A percentile compares a stretch with the other conserved stretches of the same genome.
phyloP scores from a whole-genome alignment of 73 alveolate species.

The Paramecium pentaurelia region DNA sequence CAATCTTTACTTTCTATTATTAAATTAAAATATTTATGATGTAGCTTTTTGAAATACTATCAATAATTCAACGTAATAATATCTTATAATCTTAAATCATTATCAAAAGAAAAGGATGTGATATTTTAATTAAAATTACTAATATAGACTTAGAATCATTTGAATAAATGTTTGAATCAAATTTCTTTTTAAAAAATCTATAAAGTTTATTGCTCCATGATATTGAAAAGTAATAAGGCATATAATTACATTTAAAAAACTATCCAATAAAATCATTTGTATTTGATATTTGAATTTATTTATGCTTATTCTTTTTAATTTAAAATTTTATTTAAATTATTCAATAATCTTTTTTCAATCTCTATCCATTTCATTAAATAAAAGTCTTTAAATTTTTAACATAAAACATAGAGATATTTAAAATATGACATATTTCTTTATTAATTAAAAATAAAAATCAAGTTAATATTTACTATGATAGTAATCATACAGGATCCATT shows the following conservation, averaged over 20 bases:
- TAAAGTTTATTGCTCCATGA: not conserved
- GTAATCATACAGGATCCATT: no score
- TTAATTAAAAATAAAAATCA: no score
- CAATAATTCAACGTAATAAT: not conserved
- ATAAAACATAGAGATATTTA: no score
- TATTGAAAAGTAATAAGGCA: not conserved
- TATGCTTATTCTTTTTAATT: not conserved
- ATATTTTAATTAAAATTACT: not conserved
- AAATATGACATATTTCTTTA: no score
- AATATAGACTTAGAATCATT: not conserved
- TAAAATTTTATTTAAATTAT: no score
- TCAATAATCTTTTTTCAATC: no score
- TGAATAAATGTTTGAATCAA: not conserved
- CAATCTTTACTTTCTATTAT: not conserved
- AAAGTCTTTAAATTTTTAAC: no score
- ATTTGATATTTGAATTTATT: not conserved
- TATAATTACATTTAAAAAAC: not conserved
- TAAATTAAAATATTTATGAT: not conserved
- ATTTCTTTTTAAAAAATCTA: not conserved
- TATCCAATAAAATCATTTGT: not conserved
- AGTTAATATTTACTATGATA: no score
- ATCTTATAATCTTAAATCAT: not conserved
- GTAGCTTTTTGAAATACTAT: not conserved
- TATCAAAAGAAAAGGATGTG: not conserved
- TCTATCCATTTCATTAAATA: no score